These are phyloP conservation scores for Gastroboletus turbinatus DNA, from an alignment of 1,284 basidiomycete genomes.

Conservation along the genomic window DNA sequence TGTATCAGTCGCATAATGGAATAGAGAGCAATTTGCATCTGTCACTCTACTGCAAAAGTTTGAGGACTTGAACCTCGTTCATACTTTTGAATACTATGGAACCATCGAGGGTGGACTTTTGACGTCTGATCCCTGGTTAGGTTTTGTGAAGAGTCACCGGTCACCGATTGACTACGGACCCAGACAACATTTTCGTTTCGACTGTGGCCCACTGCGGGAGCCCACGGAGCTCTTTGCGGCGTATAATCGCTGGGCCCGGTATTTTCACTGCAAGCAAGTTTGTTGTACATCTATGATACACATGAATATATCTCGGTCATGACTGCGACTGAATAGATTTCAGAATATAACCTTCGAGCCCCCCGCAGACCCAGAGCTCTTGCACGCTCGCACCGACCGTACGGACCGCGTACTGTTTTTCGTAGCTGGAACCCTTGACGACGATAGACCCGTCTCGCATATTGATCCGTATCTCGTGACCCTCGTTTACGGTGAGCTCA, in stretches of 20 bases:
- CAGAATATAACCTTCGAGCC: slow-evolving; percentile 76
- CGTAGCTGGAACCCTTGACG: slow-evolving; percentile 46
- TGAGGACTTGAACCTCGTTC: background rate
- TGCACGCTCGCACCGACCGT: slow-evolving; percentile 89
- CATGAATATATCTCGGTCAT: slow-evolving; percentile 5
- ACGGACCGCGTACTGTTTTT: slow-evolving; percentile 65
- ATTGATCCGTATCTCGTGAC: slow-evolving; percentile 63
- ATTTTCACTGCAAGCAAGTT: background rate
- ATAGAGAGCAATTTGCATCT: background rate
- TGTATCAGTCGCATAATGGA: slow-evolving; percentile 2
- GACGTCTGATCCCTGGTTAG: background rate
- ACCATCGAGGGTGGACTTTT: background rate
- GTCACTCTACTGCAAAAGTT: background rate
- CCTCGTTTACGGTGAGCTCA: slow-evolving; percentile 79
- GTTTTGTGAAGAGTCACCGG: background rate
- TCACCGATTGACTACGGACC: too few relatives aligned
- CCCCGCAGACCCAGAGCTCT: slow-evolving; percentile 85
- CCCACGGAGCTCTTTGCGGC: background rate
- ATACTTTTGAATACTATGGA: background rate
- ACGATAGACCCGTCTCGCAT: slow-evolving; percentile 70
- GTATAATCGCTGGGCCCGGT: background rate
- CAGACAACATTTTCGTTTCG: background rate
- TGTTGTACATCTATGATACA: background rate
- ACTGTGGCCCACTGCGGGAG: background rate
- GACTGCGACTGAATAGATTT: slow-evolving; percentile 56